Evolutionary conservation across 1,139 yeast species (phyloP), one percentile per base, ranked within the genome.

Genomic region (Nakaseomyces delphensis): DNA sequence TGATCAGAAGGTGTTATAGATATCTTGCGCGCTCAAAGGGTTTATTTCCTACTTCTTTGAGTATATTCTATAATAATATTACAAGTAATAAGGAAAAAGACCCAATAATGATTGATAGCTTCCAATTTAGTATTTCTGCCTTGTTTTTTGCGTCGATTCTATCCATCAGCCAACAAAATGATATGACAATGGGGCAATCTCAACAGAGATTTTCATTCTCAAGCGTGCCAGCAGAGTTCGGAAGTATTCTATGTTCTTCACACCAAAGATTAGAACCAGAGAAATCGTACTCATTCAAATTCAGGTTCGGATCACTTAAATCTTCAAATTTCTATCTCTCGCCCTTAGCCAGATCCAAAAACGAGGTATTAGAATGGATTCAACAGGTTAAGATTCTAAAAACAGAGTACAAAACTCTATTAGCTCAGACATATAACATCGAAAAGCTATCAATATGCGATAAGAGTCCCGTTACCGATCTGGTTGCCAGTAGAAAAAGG

Each of bases 1-100:
- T 58, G 39, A 30, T 55, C 7, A 57, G 68, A 45, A 61, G 57
- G 42, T 42, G 58, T 10, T 62, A 48, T 45, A 51, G 56, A 29
- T 42, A 46, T 19, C 33, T 57, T n/a, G 47, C 46, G 2, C 52
- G 50, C 15, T 40, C 16, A 6, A 40, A 40, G n/a, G 49, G 54
- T 10, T 40, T 48, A 1, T 48, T 61, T 7, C 57, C 60, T 4
- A 41, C 46, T 3, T 43, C 60, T 0, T 32, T 53, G 1, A 42
- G 45, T 3, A 31, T 40, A 19, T 42, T 40, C 48, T 46, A 39
- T 15, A 43, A 28, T 2, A 35, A 16, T 42, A 16, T 48, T 20
- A 20, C 63, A 41, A 49, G 51, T 1, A 48, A 51, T 13, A 33
- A 39, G 4, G 45, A 46, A 1, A 30, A 43, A 5, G 45, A 45